A percentile compares a stretch with the other conserved stretches of the same genome.
Conservation (phyloP, 495 filamentous ascomycete species). For the Aspergillus cristatus region DNA sequence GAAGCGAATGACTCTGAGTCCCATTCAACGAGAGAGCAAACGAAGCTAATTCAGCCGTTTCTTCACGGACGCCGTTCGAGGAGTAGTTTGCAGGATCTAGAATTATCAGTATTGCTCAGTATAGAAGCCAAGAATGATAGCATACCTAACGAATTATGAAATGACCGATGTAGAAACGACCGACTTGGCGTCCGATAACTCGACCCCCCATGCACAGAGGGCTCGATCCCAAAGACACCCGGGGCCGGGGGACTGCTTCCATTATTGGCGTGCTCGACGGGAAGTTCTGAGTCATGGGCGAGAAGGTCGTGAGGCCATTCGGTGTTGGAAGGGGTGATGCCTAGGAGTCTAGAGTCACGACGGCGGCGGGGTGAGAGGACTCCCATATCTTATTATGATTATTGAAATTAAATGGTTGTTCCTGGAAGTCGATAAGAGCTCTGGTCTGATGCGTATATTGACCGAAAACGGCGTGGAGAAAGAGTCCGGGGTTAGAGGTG, state of each 20-base stretch:
- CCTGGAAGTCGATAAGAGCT: too few relatives aligned
- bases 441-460: too few relatives aligned
- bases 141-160: constrained; percentile 55
- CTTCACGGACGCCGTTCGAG: constrained; percentile 69
- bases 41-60: constrained; percentile 83
- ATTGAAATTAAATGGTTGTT: too few relatives aligned
- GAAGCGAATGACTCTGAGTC: constrained; percentile 13
- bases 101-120: constrained; percentile 27
- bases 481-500: neutral
- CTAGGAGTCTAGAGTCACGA: constrained; percentile 26
- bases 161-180: constrained; percentile 70
- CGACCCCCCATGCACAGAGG: constrained; percentile 27
- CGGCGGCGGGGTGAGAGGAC: constrained; percentile 29
- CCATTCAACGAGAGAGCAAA: constrained; percentile 58
- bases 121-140: neutral
- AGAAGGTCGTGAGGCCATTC: too few relatives aligned
- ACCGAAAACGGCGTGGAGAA: neutral
- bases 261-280: constrained; percentile 26
- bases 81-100: constrained; percentile 64
- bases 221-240: constrained; percentile 22
- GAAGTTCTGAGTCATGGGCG: constrained; percentile 13
- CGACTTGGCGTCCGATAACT: constrained; percentile 60
- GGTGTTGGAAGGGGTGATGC: too few relatives aligned
- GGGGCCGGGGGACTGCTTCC: constrained; percentile 23
- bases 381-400: constrained; percentile 26